Evolutionary conservation across 768 basidiomycete species (phyloP).

Genomic region (Pleurotus platypus): DNA sequence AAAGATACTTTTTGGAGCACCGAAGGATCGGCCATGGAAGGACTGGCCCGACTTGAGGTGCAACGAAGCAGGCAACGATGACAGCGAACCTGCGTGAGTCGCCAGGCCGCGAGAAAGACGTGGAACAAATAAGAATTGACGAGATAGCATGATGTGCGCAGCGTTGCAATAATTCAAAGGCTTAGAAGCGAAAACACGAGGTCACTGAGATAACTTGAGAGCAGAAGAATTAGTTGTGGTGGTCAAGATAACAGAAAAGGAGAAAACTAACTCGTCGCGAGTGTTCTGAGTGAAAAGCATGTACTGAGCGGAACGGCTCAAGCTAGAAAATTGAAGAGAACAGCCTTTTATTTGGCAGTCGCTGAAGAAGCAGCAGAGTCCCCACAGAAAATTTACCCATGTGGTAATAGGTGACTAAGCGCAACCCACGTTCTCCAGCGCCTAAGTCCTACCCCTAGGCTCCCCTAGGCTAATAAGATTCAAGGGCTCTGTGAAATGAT

Average conservation of each 20-base stretch:
- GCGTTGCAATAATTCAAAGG: constrained; percentile 20
- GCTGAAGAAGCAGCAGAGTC: not conserved
- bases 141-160: constrained; percentile 49
- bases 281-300: constrained; percentile 88
- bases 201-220: constrained; percentile 79
- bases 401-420: too few species aligned
- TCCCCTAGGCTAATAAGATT: too few species aligned
- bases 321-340: constrained; percentile 8
- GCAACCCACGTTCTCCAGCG: too few species aligned
- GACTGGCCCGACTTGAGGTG: constrained; percentile 95
- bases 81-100: constrained; percentile 52
- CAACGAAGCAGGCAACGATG: constrained; percentile 69
- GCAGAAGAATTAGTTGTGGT: constrained; percentile 1
- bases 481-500: too few species aligned
- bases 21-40: constrained; percentile 87
- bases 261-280: constrained; percentile 72
- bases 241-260: constrained; percentile 18
- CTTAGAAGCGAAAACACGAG: constrained; percentile 77
- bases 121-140: constrained; percentile 46
- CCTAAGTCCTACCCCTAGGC: too few species aligned
- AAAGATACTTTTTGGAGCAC: constrained; percentile 79
- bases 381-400: too few species aligned
- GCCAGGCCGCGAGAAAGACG: constrained; percentile 55
- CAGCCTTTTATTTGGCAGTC: not conserved
- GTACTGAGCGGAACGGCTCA: constrained; percentile 26